Percentiles rank a stretch among this genome's conserved stretches.
Conservation (phyloP, 257 asterid species). For the Solanum etuberosum region DNA sequence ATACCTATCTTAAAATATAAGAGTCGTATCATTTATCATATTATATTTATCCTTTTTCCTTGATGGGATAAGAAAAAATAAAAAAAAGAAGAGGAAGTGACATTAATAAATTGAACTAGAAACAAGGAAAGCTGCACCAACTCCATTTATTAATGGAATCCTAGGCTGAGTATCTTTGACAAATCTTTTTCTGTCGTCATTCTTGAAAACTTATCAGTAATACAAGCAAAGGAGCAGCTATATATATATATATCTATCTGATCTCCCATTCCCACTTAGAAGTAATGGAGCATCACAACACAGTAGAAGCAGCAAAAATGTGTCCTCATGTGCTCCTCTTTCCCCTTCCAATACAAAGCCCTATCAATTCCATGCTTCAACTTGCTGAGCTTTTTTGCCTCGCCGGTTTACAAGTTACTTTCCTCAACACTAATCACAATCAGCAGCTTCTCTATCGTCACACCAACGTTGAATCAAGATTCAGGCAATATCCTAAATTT, state of each 20-base stretch:
- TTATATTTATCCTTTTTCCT: too few relatives aligned
- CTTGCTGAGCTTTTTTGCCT: conserved; percentile 45
- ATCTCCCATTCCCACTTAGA: not conserved
- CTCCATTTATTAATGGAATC: not conserved
- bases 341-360: conserved; percentile 38
- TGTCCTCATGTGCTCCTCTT: conserved; percentile 37
- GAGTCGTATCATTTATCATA: too few relatives aligned
- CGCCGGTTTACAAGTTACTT: conserved; percentile 22
- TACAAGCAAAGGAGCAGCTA: not conserved
- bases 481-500: conserved; percentile 19
- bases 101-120: not conserved
- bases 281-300: not conserved
- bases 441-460: conserved; percentile 24
- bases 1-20: too few relatives aligned
- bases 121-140: not conserved
- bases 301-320: not conserved
- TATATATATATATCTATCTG: not conserved
- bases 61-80: too few relatives aligned
- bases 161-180: not conserved
- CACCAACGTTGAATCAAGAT: conserved; percentile 11
- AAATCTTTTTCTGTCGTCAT: not conserved
- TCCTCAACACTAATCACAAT: conserved; percentile 21
- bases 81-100: too few relatives aligned
- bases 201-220: not conserved
- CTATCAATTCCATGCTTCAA: conserved; percentile 34